These are phyloP conservation scores for Solanum corneliomulleri DNA, from an alignment of 257 asterid species.

Conservation along the genomic window DNA sequence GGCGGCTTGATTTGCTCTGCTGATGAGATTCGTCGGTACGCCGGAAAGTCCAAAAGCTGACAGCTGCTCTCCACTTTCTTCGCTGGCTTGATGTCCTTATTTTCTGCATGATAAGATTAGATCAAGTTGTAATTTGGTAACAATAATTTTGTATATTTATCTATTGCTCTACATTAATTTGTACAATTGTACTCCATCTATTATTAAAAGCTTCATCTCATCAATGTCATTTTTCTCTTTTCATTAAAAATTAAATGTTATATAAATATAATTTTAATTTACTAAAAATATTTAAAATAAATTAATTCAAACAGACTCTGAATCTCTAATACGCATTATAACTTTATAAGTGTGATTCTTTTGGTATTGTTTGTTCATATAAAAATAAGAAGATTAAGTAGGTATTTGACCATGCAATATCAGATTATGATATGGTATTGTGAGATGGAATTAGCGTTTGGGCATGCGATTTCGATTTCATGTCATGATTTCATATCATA, in stretches of 20 bases:
- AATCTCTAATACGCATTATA: background rate
- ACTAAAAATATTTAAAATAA: no score
- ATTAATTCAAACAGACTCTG: no score
- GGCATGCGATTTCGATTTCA: no score
- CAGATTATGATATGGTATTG: no score
- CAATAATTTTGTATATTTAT: background rate
- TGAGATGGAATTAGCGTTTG: no score
- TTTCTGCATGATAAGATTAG: background rate
- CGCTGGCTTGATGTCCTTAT: background rate
- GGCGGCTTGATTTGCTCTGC: background rate
- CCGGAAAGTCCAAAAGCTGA: background rate
- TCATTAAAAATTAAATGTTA: no score
- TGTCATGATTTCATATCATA: no score
- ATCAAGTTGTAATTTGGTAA: background rate
- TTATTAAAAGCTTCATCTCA: background rate
- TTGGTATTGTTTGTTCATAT: background rate
- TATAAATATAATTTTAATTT: no score
- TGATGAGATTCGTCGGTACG: background rate
- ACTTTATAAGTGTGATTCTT: no score
- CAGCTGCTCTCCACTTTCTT: background rate
- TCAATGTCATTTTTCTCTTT: background rate
- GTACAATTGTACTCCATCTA: background rate
- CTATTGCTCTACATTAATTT: background rate
- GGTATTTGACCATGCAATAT: accelerated
- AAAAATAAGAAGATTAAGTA: no score